phyloP scores from a whole-genome alignment of 345 rosid species.

The Salix brachista region DNA sequence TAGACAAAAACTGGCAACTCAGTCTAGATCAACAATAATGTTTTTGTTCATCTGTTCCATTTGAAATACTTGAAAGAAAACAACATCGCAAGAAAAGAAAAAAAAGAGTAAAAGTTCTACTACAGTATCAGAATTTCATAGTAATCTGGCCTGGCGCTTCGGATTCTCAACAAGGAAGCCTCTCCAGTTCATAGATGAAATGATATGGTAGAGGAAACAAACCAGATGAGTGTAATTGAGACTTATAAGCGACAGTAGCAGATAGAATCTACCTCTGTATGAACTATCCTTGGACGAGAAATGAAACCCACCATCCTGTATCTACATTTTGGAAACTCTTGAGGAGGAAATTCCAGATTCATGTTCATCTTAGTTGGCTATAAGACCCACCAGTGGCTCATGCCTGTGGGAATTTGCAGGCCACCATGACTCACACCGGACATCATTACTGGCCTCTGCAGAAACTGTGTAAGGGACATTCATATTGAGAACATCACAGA shows the following conservation, averaged over 20 bases:
- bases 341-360: not conserved
- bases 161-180: not conserved
- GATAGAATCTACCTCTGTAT: not conserved
- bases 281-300: not conserved
- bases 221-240: not conserved
- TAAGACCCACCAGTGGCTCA: slow-evolving; percentile 22
- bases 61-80: not conserved
- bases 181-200: not conserved
- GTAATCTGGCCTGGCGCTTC: not conserved
- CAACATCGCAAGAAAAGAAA: not conserved
- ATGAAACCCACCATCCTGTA: slow-evolving; percentile 7
- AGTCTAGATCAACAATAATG: not conserved
- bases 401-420: slow-evolving; percentile 17
- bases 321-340: not conserved
- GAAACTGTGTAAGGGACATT: slow-evolving; percentile 11
- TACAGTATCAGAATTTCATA: not conserved
- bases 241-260: not conserved
- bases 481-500: slow-evolving; percentile 14
- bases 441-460: slow-evolving; percentile 17
- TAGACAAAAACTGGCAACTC: not conserved
- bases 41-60: not conserved
- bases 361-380: slow-evolving; percentile 24
- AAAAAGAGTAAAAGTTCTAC: not conserved
- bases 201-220: no score
- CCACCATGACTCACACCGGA: slow-evolving; percentile 18